Percentiles rank a stretch among this genome's conserved stretches.
These are phyloP conservation scores for Rutstroemia sp. DNA, from an alignment of 2,329 filamentous ascomycete species.

Conservation along the genomic window DNA sequence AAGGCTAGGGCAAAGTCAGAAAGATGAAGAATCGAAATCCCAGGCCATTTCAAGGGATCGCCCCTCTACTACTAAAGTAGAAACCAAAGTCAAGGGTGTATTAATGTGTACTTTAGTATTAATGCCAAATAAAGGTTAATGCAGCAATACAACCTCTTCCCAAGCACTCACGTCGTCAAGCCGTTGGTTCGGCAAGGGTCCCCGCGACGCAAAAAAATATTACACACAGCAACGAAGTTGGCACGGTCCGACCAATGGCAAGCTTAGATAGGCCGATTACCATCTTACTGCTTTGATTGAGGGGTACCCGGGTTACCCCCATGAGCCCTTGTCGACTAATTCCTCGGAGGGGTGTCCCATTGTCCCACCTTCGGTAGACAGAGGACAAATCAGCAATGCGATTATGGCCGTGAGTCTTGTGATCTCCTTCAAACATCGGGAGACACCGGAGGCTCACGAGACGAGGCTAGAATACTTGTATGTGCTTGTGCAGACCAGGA, in stretches of 20 bases:
- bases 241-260: background rate
- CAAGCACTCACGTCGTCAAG: too few relatives aligned
- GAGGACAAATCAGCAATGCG: background rate
- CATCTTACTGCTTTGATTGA: conserved; percentile 4
- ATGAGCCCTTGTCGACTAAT: background rate
- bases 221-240: conserved; percentile 9
- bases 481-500: conserved; percentile 1
- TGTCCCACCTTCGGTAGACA: conserved; percentile 3
- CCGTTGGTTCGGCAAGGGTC: conserved; percentile 1
- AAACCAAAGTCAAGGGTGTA: too few relatives aligned
- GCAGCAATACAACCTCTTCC: too few relatives aligned
- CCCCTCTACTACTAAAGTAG: too few relatives aligned
- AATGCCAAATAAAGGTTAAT: too few relatives aligned
- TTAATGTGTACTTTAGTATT: too few relatives aligned
- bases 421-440: background rate
- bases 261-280: conserved; percentile 6
- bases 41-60: too few relatives aligned
- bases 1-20: too few relatives aligned
- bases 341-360: background rate
- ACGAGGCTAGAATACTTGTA: conserved; percentile 1
- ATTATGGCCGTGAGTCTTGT: background rate
- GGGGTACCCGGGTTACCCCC: conserved; percentile 6
- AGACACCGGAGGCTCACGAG: conserved; percentile 2
- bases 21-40: too few relatives aligned
- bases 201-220: conserved; percentile 4